Evolutionary conservation across 2,329 filamentous ascomycete species (phyloP).

Genomic region (Clarireedia sp.): DNA sequence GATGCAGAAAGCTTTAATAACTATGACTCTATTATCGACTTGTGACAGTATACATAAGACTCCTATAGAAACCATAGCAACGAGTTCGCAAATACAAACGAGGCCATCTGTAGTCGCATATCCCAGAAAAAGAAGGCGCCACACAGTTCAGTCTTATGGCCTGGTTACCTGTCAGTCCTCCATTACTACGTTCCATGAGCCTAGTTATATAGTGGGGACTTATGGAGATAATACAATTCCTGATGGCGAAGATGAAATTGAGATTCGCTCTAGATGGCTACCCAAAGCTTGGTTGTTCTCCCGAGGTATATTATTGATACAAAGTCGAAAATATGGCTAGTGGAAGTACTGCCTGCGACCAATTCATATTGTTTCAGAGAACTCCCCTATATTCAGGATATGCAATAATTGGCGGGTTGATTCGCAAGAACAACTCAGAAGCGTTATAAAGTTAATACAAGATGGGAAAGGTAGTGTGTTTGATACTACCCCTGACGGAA

Average conservation of each 20-base stretch:
- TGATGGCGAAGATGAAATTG: background rate
- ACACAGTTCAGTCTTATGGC: too few relatives aligned
- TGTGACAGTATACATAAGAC: too few relatives aligned
- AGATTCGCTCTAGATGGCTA: background rate
- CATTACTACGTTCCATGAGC: background rate
- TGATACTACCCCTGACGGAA: background rate
- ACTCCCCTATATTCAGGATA: background rate
- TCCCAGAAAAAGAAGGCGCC: too few relatives aligned
- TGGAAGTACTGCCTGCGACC: background rate
- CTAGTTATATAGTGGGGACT: background rate
- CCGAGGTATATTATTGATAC: background rate
- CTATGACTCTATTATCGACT: too few relatives aligned
- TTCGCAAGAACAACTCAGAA: too few relatives aligned
- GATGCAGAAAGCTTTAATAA: too few relatives aligned
- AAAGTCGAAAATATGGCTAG: background rate
- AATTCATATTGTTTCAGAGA: background rate
- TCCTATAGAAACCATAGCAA: too few relatives aligned
- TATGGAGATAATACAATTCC: background rate
- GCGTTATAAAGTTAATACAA: background rate
- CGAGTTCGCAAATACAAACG: too few relatives aligned
- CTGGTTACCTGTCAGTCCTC: background rate
- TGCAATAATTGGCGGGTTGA: background rate
- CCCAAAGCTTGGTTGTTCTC: background rate
- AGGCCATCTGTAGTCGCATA: too few relatives aligned
- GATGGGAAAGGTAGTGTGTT: background rate